These are phyloP conservation scores for Scedosporium aurantiacum DNA, from an alignment of 2,329 filamentous ascomycete species.

Conservation along the genomic window DNA sequence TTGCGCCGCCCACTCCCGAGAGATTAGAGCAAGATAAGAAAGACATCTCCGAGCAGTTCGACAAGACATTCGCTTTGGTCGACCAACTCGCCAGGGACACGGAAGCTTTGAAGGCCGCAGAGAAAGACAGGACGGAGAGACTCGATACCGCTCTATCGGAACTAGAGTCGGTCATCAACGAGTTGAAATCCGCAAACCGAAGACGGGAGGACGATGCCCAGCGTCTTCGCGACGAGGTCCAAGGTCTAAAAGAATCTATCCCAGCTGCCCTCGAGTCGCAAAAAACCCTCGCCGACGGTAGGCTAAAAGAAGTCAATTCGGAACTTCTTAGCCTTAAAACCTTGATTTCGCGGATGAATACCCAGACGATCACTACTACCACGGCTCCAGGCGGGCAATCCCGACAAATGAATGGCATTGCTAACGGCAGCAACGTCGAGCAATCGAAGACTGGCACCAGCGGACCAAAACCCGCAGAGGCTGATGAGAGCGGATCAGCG, in stretches of 20 bases:
- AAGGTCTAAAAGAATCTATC: constrained; percentile 69
- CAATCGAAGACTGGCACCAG: neutral
- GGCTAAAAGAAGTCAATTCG: constrained; percentile 72
- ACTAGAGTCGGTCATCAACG: constrained; percentile 70
- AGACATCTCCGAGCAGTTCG: constrained; percentile 84
- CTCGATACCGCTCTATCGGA: constrained; percentile 73
- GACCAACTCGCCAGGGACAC: constrained; percentile 91
- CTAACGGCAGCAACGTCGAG: constrained; percentile 13
- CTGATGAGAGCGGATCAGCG: neutral
- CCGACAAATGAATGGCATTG: constrained; percentile 11
- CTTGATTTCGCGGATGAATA: constrained; percentile 54
- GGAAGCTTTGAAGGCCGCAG: constrained; percentile 72
- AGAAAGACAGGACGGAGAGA: constrained; percentile 72
- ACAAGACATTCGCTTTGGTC: constrained; percentile 79
- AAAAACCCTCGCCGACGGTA: constrained; percentile 69
- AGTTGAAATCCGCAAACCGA: constrained; percentile 71
- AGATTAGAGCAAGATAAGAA: constrained; percentile 92
- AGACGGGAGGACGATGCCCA: constrained; percentile 80
- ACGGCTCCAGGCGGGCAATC: constrained; percentile 13
- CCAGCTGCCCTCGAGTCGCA: constrained; percentile 83
- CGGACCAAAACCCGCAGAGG: neutral
- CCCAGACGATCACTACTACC: constrained; percentile 15
- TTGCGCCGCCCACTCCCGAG: constrained; percentile 86
- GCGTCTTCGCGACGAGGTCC: constrained; percentile 76
- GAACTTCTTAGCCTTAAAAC: constrained; percentile 92